These are phyloP conservation scores for Penicillium sp. DNA, from an alignment of 2,329 filamentous ascomycete genomes.

Conservation along the genomic window DNA sequence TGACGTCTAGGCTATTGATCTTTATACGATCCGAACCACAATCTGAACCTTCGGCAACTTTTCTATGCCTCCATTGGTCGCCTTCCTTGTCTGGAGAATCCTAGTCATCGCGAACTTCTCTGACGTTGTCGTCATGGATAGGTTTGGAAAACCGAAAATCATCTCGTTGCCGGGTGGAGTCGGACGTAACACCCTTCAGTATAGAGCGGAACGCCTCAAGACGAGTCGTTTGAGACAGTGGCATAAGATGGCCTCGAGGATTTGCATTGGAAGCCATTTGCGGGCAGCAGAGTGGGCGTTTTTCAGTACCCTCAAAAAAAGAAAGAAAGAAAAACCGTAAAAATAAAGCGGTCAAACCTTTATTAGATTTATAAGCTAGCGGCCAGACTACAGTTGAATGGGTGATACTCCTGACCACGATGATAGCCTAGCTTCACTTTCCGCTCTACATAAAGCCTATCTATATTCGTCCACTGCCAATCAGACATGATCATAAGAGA, in stretches of 20 bases:
- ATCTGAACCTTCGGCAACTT: slow-evolving; percentile 2
- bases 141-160: slow-evolving; percentile 1
- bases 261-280: slow-evolving; percentile 1
- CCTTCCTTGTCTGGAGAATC: not conserved
- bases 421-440: too few species aligned
- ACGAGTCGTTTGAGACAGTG: not conserved
- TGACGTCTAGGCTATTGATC: slow-evolving; percentile 1
- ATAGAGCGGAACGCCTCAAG: not conserved
- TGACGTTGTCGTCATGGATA: not conserved
- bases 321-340: not conserved
- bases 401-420: too few species aligned
- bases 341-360: too few species aligned
- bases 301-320: not conserved
- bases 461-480: not conserved
- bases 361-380: too few species aligned
- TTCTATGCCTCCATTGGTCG: not conserved
- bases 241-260: not conserved
- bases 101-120: not conserved
- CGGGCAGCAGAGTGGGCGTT: not conserved
- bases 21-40: not conserved
- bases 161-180: not conserved
- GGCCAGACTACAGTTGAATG: not conserved
- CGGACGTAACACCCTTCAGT: slow-evolving; percentile 1
- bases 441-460: not conserved
- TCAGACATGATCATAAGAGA: too few species aligned